Evolutionary conservation across 1,284 basidiomycete genomes (phyloP), one percentile per base, ranked within the genome.

Genomic region (Apiotrichum veenhuisii): DNA sequence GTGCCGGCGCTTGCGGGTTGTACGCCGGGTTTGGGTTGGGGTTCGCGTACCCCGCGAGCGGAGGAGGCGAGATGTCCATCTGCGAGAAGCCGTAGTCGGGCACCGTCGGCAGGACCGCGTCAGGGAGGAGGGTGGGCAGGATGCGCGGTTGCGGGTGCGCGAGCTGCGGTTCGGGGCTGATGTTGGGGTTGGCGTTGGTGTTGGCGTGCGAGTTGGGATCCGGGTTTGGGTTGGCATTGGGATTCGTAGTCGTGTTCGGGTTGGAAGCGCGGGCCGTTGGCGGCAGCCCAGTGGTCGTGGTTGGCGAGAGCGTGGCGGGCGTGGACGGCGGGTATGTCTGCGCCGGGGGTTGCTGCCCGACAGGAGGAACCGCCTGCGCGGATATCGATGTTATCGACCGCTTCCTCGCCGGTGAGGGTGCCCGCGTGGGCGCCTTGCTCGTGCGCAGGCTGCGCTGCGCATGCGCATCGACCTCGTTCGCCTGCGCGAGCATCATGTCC

Each of bases 401-500:
- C 46, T 23, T 34, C 46, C 34, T 48, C n/a, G 37, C 34, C 30
- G 36, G 26, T 5, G 47, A 36, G 25, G 38, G 38, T 11, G 27
- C 37, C 15, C 53, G 46, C 18, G 33, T 48, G 5, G 46, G 46
- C 7, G 46, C 46, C 25, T 40, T 53, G 36, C 42, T 45, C 12
- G 43, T 30, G 22, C 33, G 46, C 26, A 48, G 34, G 34, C 44
- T 27, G 30, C 46, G 41, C 45, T 56, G 42, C n/a, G 49, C 47
- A 33, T 50, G 43, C 1, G 42, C 50, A 17, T 62, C 57, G 20
- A 60, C 45, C 40, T 46, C 58, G 49, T 59, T 46, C 0, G 58
- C 55, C 44, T 56, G 53, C 25, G 47, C 41, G 33, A 63, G 55
- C 58, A 63, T 60, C 58, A 60, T 55, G 50, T 63, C 62, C 37